Conservation (phyloP, 1,284 basidiomycete species). For the Mycena citricolor region DNA sequence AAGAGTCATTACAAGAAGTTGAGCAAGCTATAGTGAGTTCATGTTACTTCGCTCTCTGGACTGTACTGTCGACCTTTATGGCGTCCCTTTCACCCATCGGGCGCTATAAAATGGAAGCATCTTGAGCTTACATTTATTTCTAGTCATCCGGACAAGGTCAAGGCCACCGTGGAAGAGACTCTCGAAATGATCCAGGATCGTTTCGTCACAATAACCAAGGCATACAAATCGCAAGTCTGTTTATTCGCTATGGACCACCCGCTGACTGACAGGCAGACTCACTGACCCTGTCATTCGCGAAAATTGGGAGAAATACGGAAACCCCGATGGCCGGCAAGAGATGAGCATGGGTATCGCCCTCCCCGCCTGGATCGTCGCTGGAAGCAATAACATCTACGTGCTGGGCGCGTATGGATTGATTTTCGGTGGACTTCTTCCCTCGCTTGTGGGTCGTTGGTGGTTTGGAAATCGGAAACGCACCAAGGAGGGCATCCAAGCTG, state of each 20-base stretch:
- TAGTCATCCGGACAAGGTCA: slow-evolving; percentile 98
- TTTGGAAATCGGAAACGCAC: slow-evolving; percentile 90
- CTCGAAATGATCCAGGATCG: slow-evolving; percentile 85
- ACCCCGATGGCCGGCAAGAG: slow-evolving; percentile 96
- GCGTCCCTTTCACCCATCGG: too few relatives aligned
- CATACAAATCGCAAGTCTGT: slow-evolving; percentile 84
- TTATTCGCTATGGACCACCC: neutral
- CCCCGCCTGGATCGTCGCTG: slow-evolving; percentile 92
- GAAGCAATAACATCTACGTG: slow-evolving; percentile 90
- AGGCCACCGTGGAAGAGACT: slow-evolving; percentile 80
- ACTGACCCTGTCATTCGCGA: slow-evolving; percentile 93
- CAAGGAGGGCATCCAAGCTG: slow-evolving; percentile 88
- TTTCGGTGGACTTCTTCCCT: slow-evolving; percentile 86
- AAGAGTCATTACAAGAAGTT: slow-evolving; percentile 96
- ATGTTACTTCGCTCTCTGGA: slow-evolving; percentile 7
- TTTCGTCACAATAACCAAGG: slow-evolving; percentile 96
- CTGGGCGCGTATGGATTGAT: slow-evolving; percentile 85
- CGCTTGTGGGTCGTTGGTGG: slow-evolving; percentile 95
- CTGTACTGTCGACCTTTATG: too few relatives aligned
- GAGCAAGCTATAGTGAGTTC: slow-evolving; percentile 81
- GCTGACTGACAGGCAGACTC: slow-evolving; percentile 48
- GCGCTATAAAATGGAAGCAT: neutral
- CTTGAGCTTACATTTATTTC: slow-evolving; percentile 7
- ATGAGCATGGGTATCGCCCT: slow-evolving; percentile 95
- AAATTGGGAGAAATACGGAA: slow-evolving; percentile 90